Evolutionary conservation across 2,329 filamentous ascomycete genomes (phyloP), one percentile per base, ranked within the genome.

Genomic region (Arthroderma uncinatum): DNA sequence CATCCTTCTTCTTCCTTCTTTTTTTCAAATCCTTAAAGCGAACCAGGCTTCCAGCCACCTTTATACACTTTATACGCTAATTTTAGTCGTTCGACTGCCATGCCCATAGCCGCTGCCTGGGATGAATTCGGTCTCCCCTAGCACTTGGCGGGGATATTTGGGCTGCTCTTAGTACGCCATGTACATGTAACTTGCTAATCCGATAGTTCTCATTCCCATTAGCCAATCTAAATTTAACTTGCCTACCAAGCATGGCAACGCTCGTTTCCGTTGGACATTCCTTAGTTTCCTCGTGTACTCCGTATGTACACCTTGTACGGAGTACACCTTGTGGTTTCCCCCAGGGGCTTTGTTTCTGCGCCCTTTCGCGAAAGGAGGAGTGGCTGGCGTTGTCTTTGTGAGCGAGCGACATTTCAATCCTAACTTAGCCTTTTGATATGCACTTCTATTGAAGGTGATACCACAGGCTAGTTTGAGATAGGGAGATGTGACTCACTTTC

Each of bases 161-260:
- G 47, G 21, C 47, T 21, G n/a, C n/a, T 33, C 28, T 14, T 4
- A 14, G 23, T n/a, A 19, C 12, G 34, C 9, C 12, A 25, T 23
- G 21, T 25, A 47, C 19, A 47, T 47, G 40, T 33, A 33, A 33
- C 25, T 50, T 50, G 47, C 47, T 14, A 30, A 48, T 48, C 44
- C 23, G 23, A 10, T 19, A 28, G 44, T 48, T 50, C 47, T 50
- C 14, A 50, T 50, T 50, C 28, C 21, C 47, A 50, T 50, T 30
- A 50, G 47, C 47, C 47, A 50, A 50, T 50, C 47, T 50, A 50
- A 50, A 50, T 50, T 30, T 50, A 50, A 50, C 47, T 50, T 50
- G 28, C 47, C 47, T 33, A 16, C 14, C 25, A 14, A 50, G 25
- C 47, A 50, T 50, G 28, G 47, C 47, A 33, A 30, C 4, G 19